Evolutionary conservation across 1,284 basidiomycete genomes (phyloP), one percentile per base, ranked within the genome.

Genomic region (Cutaneotrichosporon spelunceum): DNA sequence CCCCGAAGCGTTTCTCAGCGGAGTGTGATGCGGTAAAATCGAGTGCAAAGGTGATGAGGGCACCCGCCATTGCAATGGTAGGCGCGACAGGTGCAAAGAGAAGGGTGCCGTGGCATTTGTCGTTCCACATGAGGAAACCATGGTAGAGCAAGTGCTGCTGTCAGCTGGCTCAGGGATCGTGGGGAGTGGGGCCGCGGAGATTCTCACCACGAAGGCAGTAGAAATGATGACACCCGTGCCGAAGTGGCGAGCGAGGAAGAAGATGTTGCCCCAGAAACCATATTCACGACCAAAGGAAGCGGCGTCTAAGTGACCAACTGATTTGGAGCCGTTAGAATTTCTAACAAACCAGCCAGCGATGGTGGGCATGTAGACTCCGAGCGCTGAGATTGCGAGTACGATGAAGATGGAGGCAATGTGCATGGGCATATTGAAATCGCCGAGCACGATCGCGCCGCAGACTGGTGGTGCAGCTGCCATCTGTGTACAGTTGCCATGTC

Each of bases 361-460:
- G 36, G 78, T 56, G 0, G 79, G 79, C 13, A 79, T 62, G 29
- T 75, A 65, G 27, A 79, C 72, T 8, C 79, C 80, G 6, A 80
- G 21, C 4, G 68, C 70, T 0, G 79, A 78, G 1, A 73, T 72
- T 34, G 75, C 63, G 52, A 82, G 72, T 13, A 82, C 61, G 65
- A 78, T 70, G 60, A 82, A 82, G 59, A 82, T 66, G 1, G 80
- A 65, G 6, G 69, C 81, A 44, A 82, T 76, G 66, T 82, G 81
- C 6, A 82, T 67, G 8, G 66, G 65, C 54, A 79, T 66, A 60
- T 81, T 70, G 75, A 79, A 82, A 21, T 63, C 42, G 49, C 70
- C 62, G 42, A 73, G 61, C 10, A 68, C 53, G 60, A 72, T 60
- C 4, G 68, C 47, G 59, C 73, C 77, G 56, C 76, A 78, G 11